Percentiles rank a stretch among this genome's conserved stretches.
These are phyloP conservation scores for rapeseed (Brassica napus) DNA, from an alignment of 345 rosid genomes.

Conservation along the genomic window DNA sequence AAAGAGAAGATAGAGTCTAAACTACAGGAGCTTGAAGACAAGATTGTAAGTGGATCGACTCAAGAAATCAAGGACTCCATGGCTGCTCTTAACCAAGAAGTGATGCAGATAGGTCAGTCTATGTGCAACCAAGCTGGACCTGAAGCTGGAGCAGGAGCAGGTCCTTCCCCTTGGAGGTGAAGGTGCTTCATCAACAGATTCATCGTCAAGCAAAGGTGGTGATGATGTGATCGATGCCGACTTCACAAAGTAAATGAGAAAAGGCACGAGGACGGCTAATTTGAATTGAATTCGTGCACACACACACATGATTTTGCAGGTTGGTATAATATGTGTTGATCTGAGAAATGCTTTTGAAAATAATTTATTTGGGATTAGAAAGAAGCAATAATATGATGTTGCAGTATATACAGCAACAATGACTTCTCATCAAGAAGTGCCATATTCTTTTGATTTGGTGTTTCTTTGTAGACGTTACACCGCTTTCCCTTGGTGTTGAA, in stretches of 20 bases:
- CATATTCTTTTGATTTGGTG: slow-evolving; percentile 45
- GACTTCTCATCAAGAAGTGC: neutral
- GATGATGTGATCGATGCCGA: no score
- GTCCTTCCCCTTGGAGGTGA: no score
- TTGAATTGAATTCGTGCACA: no score
- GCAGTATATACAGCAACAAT: neutral
- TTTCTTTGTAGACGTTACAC: no score
- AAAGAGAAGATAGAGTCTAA: slow-evolving; percentile 90
- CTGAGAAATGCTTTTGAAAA: slow-evolving; percentile 18
- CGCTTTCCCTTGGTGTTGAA: slow-evolving; percentile 55
- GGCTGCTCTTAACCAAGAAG: slow-evolving; percentile 87
- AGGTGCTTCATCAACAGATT: no score
- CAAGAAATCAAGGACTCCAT: slow-evolving; percentile 78
- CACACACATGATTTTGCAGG: no score
- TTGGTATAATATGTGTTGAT: slow-evolving; percentile 28
- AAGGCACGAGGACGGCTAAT: no score
- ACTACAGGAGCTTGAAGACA: slow-evolving; percentile 77
- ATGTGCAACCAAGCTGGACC: slow-evolving; percentile 49
- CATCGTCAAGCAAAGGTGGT: no score
- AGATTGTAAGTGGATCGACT: slow-evolving; percentile 62
- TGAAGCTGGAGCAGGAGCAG: no score
- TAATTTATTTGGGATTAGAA: neutral
- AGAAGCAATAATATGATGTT: neutral
- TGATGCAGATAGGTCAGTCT: slow-evolving; percentile 91
- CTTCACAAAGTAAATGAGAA: no score